These are phyloP conservation scores for Epicoccum nigrum DNA, from an alignment of 2,329 filamentous ascomycete species.

Conservation along the genomic window DNA sequence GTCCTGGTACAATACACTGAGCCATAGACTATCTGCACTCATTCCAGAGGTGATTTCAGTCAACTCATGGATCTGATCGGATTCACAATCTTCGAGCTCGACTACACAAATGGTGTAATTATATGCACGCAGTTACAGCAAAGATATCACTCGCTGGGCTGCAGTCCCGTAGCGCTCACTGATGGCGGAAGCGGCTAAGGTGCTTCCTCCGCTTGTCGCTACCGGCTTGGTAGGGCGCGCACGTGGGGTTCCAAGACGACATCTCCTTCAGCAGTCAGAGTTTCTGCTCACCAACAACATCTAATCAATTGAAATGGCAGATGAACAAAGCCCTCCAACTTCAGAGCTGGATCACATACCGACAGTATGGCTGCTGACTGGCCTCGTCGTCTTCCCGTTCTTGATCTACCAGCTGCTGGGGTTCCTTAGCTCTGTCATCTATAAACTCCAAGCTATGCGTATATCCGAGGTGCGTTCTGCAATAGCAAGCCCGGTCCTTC, in stretches of 20 bases:
- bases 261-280: conserved; percentile 1
- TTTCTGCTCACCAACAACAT: conserved; percentile 12
- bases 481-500: not conserved
- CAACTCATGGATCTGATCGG: too few relatives aligned
- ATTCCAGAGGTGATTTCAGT: too few relatives aligned
- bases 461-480: conserved; percentile 39
- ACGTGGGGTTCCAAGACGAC: conserved; percentile 19
- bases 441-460: conserved; percentile 35
- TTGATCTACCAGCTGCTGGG: conserved; percentile 27
- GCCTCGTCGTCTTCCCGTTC: conserved; percentile 29
- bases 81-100: too few relatives aligned
- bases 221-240: conserved; percentile 16
- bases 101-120: too few relatives aligned
- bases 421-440: conserved; percentile 31
- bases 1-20: too few relatives aligned
- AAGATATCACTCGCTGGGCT: not conserved
- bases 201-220: conserved; percentile 5
- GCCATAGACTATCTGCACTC: too few relatives aligned
- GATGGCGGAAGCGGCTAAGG: conserved; percentile 8
- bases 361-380: conserved; percentile 29
- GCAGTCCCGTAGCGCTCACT: not conserved
- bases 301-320: conserved; percentile 13
- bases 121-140: not conserved
- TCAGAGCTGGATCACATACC: conserved; percentile 30
- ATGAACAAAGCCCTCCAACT: conserved; percentile 2